Percentiles rank a stretch among this genome's conserved stretches.
Conservation (phyloP, 2,329 filamentous ascomycete species). For the Tricladium varicosporioides region DNA sequence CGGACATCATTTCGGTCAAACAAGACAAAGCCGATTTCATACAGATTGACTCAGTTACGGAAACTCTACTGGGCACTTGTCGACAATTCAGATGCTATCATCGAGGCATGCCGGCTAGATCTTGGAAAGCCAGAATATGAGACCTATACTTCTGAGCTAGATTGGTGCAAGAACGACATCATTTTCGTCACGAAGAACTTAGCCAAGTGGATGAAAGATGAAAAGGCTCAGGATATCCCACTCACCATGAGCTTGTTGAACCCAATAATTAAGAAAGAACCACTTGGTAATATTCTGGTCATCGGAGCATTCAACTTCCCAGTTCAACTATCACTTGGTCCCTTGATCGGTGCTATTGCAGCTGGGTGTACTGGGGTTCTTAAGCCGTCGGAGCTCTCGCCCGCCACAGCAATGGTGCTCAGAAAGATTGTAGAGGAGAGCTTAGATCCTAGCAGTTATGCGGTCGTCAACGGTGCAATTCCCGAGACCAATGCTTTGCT, state of each 20-base stretch:
- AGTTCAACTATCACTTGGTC: conserved; percentile 73
- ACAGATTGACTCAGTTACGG: conserved; percentile 80
- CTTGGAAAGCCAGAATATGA: conserved; percentile 77
- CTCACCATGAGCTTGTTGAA: conserved; percentile 66
- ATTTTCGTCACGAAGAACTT: conserved; percentile 76
- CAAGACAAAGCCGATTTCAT: conserved; percentile 79
- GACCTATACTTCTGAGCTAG: conserved; percentile 69
- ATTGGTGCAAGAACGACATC: conserved; percentile 79
- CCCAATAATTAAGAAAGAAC: conserved; percentile 81
- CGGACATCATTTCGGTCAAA: conserved; percentile 72
- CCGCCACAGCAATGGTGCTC: conserved; percentile 73
- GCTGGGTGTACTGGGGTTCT: conserved; percentile 87
- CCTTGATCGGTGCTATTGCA: conserved; percentile 84
- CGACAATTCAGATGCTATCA: conserved; percentile 71
- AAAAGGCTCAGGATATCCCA: conserved; percentile 68
- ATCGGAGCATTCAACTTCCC: conserved; percentile 97
- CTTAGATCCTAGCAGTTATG: conserved; percentile 76
- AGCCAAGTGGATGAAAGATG: conserved; percentile 79
- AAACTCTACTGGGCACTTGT: conserved; percentile 92
- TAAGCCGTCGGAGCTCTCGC: conserved; percentile 85
- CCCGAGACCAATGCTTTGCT: conserved; percentile 79
- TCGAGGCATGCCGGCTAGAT: conserved; percentile 74
- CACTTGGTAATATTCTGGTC: conserved; percentile 76
- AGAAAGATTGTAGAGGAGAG: conserved; percentile 73
- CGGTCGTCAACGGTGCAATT: conserved; percentile 76